Evolutionary conservation across 75 land plant genomes (phyloP).

Genomic region (Selaginella moellendorffii): DNA sequence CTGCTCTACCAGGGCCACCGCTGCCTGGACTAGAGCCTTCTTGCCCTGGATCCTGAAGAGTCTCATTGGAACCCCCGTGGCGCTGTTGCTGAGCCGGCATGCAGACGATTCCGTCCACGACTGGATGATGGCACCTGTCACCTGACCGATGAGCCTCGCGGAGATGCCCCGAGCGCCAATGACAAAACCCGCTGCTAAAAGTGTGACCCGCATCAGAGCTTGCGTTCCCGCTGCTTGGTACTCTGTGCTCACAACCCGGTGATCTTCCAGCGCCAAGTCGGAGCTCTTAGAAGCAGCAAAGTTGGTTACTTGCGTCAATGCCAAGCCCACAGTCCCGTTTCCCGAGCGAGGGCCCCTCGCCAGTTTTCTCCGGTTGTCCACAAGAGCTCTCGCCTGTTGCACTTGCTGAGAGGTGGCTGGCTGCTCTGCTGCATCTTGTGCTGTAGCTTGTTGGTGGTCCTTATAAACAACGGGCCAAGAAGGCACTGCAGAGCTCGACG

Average conservation of each 20-base stretch:
- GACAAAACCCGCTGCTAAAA: conserved; percentile 33
- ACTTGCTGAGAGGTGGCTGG: too few relatives aligned
- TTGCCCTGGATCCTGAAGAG: conserved; percentile 31
- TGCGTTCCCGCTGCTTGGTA: conserved; percentile 24
- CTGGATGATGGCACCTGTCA: conserved; percentile 32
- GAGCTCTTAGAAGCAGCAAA: neutral
- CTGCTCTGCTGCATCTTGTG: neutral
- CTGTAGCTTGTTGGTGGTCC: neutral
- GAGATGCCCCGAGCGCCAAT: conserved; percentile 27
- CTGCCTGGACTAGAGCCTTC: conserved; percentile 26
- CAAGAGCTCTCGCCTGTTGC: conserved; percentile 15
- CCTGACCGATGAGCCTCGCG: conserved; percentile 26
- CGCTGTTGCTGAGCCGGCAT: conserved; percentile 3
- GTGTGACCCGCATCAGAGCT: conserved; percentile 28
- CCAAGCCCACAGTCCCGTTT: neutral
- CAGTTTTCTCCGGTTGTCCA: conserved; percentile 18
- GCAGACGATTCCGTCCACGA: conserved; percentile 29
- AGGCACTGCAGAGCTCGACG: neutral
- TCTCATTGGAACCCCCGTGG: conserved; percentile 18
- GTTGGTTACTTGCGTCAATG: neutral
- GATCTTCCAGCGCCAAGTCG: conserved; percentile 17
- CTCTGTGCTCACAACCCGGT: conserved; percentile 35
- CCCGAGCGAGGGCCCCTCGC: conserved; percentile 27
- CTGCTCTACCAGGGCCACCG: conserved; percentile 20
- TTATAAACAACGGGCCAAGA: neutral